Evolutionary conservation across 768 basidiomycete species (phyloP).

Genomic region (Kwoniella dejecticola): DNA sequence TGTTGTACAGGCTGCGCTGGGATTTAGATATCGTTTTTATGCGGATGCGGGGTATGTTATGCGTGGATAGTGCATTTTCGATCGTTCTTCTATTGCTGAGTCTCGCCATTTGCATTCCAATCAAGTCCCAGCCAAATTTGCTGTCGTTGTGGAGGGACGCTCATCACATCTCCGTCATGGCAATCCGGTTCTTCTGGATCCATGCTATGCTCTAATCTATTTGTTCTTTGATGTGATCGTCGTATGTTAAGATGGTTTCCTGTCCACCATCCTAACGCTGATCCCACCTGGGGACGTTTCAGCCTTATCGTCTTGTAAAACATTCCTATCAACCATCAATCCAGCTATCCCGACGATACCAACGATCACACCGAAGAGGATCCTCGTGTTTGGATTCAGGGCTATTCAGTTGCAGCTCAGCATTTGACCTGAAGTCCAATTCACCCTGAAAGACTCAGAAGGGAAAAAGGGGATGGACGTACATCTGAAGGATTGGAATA

Average conservation of each 20-base stretch:
- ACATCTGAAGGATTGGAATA: conserved; percentile 19
- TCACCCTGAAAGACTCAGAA: background rate
- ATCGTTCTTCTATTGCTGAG: too few species aligned
- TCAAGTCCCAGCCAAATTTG: too few species aligned
- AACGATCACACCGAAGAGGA: conserved; percentile 5
- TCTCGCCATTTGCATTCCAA: too few species aligned
- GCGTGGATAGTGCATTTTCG: too few species aligned
- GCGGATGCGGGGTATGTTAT: background rate
- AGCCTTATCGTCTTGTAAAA: conserved; percentile 12
- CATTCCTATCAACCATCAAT: conserved; percentile 17
- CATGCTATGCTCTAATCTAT: too few species aligned
- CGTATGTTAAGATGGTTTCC: background rate
- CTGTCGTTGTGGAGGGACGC: too few species aligned
- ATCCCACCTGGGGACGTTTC: background rate
- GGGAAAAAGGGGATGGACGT: background rate
- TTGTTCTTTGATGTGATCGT: background rate
- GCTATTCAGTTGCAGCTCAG: conserved; percentile 1
- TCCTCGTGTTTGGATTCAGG: conserved; percentile 7
- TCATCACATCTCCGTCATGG: too few species aligned
- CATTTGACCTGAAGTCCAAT: background rate
- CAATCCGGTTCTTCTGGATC: too few species aligned
- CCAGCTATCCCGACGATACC: conserved; percentile 16
- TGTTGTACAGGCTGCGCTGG: background rate
- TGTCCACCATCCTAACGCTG: conserved; percentile 21
- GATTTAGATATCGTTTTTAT: background rate